Evolutionary conservation across 805 yeast species (phyloP), one percentile per base, ranked within the genome.

Genomic region (Dipodascopsis uninucleata): DNA sequence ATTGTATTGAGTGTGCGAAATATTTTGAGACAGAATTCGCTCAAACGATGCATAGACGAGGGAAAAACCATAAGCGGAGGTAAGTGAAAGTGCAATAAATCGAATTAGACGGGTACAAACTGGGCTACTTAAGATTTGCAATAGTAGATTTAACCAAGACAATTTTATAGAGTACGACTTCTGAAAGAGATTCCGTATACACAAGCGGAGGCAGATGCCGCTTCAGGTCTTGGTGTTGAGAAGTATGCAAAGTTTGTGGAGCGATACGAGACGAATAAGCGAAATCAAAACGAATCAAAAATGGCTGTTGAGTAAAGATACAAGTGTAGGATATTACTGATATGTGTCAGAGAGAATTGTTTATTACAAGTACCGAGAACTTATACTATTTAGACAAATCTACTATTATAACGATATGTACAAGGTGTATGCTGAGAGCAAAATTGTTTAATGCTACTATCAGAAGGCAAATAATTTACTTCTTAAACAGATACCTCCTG

Each of bases 1-100:
- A 86, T 65, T 93, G 97, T 66, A 74, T 93, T 42, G 95, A 88
- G 53, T 93, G 99, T 72, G 94, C 95, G 38, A 85, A 82, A 62
- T 87, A 93, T 66, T 87, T 79, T 60, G 96, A 89, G 62, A 80
- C 81, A 45, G 87, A 83, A 35, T 63, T 67, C 25, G 83, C 95
- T 5, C 71, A 85, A 43, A 78, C 77, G 49, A 72, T 81, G 10
- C 99, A 93, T 68, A 67, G 75, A 52, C 77, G 78, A 57, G 73
- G 83, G 3, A 89, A 88, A 60, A 75, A 80, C 5, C 99, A 93
- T 67, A 89, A 84, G 64, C 77, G 97, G 65, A 74, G 61, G 44
- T 50, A 28, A 22, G 40, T 12, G 16, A 16, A 8, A 9, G 41
- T n/a, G 9, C 14, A 32, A 32, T 10, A 10, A 32, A 10, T 10